Percentiles rank a stretch among this genome's conserved stretches.
phyloP scores from a whole-genome alignment of 768 basidiomycete species.

The Russula earlei region DNA sequence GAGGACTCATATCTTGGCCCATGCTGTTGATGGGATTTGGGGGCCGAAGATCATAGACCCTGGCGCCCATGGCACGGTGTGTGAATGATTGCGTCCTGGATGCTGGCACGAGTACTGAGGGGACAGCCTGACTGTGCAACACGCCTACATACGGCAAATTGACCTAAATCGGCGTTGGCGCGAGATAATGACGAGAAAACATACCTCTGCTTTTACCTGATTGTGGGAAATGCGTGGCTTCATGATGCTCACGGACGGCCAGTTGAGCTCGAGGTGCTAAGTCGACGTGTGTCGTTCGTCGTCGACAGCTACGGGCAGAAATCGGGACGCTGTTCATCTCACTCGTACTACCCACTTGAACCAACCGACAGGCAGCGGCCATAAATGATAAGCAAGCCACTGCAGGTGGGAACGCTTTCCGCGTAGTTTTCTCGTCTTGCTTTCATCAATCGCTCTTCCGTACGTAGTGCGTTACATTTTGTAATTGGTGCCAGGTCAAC shows the following conservation, averaged over 20 bases:
- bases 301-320: not conserved
- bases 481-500: not conserved
- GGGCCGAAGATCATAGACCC: conserved; percentile 6
- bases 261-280: conserved; percentile 1
- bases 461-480: no score
- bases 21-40: conserved; percentile 6
- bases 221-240: not conserved
- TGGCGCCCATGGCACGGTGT: conserved; percentile 8
- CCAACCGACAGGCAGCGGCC: no score
- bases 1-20: not conserved
- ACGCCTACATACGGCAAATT: conserved; percentile 12
- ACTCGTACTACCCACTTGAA: no score
- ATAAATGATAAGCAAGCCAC: no score
- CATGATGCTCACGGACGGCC: not conserved
- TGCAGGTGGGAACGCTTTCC: not conserved
- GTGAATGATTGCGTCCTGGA: not conserved
- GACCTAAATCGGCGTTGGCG: conserved; percentile 6
- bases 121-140: conserved; percentile 3
- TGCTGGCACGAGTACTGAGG: conserved; percentile 5
- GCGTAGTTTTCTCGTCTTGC: not conserved
- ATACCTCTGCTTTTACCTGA: conserved; percentile 3
- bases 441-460: not conserved
- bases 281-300: not conserved
- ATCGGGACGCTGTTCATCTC: no score
- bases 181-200: conserved; percentile 15